Base-by-base conservation (phyloP, 768 basidiomycete species). In the Infundibulicybe gibba region DNA sequence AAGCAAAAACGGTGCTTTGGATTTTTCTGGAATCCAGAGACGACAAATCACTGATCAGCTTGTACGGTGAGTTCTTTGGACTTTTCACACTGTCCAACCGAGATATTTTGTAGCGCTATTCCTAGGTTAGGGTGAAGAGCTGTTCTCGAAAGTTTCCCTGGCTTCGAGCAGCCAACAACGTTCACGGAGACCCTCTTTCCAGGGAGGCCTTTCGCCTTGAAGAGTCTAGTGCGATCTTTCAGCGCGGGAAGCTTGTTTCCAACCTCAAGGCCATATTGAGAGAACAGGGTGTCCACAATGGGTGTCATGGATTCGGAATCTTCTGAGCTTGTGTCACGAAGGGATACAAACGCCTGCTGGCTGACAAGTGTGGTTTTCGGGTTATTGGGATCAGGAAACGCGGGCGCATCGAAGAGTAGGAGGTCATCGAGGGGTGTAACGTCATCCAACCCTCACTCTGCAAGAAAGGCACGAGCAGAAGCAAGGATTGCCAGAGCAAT, bases 391-490 rank as follows among this genome's bases (percentile, higher is more conserved):
- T 70, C 66, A 6, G 65, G 61, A 42, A 70, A 71, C 2, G 67
- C 70, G 5, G 67, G 64, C 2, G 68, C 66, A 43, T 74, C 70
- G 49, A 72, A 67, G 13, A 72, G 58, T 21, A 72, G 54, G 32
- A 70, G 58, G 34, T 65, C 58, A 52, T 72, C 65, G 13, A 65
- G 48, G 15, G 61, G 12, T 32, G 53, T 53, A 15, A 61, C 48
- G 45, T 53, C 49, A 13, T 55, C 43, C 17, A 56, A 31, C 11
- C 55, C 49, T 20, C 55, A 54, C 14, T 50, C 46, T 31, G 52
- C 35, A 6, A 52, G 52, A 34, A 48, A 38, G 25, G 53, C 51
- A 16, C 48, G 32, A 43, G 37, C 43, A 13, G 44, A 47, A n/a
- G n/a, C n/a, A n/a, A n/a, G n/a, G n/a, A n/a, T n/a, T n/a, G n/a